Base-by-base conservation (phyloP, 805 yeast species). In the Debaryomyces hansenii region DNA sequence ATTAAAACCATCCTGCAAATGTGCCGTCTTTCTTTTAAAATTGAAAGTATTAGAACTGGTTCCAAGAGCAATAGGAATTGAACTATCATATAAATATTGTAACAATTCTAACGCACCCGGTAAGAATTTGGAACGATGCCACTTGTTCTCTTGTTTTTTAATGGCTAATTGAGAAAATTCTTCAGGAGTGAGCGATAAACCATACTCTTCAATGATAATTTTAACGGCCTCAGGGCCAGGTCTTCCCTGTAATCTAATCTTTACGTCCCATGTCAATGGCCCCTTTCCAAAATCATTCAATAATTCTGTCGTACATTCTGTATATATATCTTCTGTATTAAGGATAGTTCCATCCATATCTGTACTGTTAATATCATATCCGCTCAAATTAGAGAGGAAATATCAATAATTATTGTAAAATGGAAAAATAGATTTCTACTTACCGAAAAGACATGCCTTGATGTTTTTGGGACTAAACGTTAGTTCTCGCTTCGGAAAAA, bases 321-420 rank as follows among this genome's bases (percentile, higher is more conserved):
- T 92, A 65, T 94, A 94, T 45, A 91, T 75, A 53, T 88, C 95
- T 66, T 94, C 99, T 4, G 97, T 87, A 69, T 91, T 89, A 60
- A 94, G 79, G 51, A 94, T 74, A 20, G 95, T 79, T 1, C 99
- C 99, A 63, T 94, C 99, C 98, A 94, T 88, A 74, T 89, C 96
- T 73, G 40, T 28, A 31, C 3, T 31, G 34, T 31, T 31, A 31
- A 31, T 31, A 31, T 31, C 34, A n/a, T 31, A 12, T 14, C 21
- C 34, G 34, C 62, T 55, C 48, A 45, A 60, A 31, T 16, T 32
- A 40, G 9, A 14, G 20, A 20, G 10, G 14, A 39, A 35, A 15
- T 18, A 7, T 7, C 18, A 6, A 15, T 36, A 2, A 27, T 42
- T 9, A 14, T 12, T 16, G 24, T 4, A 24, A 24, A 24, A 24